Conservation (phyloP, 202 grass and related monocot species). For the Zizania palustris region DNA sequence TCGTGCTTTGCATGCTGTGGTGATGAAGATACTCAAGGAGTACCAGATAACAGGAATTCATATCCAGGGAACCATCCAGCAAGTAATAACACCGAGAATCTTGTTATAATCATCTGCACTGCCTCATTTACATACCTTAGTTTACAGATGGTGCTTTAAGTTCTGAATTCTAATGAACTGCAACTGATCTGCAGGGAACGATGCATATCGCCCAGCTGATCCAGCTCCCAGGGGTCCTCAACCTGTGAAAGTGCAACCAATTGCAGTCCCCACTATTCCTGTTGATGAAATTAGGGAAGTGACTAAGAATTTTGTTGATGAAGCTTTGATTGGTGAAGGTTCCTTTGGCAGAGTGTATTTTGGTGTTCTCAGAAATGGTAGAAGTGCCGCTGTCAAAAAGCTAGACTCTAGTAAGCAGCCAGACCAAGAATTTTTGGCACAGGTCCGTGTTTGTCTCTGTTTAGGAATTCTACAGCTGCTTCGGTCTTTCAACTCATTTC, state of each 20-base stretch:
- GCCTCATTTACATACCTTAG: constrained; percentile 14
- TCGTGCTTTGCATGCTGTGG: constrained; percentile 75
- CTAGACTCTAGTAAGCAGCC: constrained; percentile 96
- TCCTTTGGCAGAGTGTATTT: constrained; percentile 96
- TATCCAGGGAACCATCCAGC: constrained; percentile 58
- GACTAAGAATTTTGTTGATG: constrained; percentile 83
- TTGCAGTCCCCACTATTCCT: constrained; percentile 78
- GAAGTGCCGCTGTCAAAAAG: constrained; percentile 79
- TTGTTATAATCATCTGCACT: constrained; percentile 18
- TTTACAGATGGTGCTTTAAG: constrained; percentile 30
- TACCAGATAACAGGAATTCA: constrained; percentile 51
- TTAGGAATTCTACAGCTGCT: constrained; percentile 21
- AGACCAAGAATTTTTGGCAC: constrained; percentile 89
- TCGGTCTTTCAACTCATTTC: constrained; percentile 26
- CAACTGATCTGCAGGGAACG: constrained; percentile 42
- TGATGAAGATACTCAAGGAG: constrained; percentile 61
- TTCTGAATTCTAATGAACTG: constrained; percentile 9
- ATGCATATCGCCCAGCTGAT: constrained; percentile 59
- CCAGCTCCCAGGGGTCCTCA: constrained; percentile 64
- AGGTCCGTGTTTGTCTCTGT: constrained; percentile 55
- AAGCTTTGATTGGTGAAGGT: constrained; percentile 95
- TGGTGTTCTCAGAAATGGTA: constrained; percentile 85
- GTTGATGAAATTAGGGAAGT: constrained; percentile 89
- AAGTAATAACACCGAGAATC: constrained; percentile 50
- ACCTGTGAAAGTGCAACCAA: constrained; percentile 83